Conservation (phyloP, 768 basidiomycete genomes). For the Sporobolomyces roseus region DNA sequence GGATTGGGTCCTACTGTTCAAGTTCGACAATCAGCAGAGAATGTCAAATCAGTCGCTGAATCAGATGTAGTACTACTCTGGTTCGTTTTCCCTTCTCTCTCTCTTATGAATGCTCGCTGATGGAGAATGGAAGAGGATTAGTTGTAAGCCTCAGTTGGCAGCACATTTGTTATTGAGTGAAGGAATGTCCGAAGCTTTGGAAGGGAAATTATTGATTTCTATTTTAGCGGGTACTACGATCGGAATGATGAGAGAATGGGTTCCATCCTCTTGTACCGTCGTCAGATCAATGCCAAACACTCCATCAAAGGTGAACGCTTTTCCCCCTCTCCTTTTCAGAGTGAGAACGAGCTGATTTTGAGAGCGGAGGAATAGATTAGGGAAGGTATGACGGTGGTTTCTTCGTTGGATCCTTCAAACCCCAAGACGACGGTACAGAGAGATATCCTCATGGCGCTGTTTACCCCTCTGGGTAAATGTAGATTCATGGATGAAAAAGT, state of each 20-base stretch:
- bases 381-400: constrained; percentile 96
- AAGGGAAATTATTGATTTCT: constrained; percentile 87
- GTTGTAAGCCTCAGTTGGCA: constrained; percentile 91
- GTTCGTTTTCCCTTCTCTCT: no score
- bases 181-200: constrained; percentile 77
- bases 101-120: no score
- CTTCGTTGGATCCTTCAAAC: constrained; percentile 59
- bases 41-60: constrained; percentile 65
- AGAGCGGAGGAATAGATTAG: constrained; percentile 64
- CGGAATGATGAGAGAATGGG: constrained; percentile 69
- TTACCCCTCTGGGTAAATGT: constrained; percentile 93
- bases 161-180: constrained; percentile 64
- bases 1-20: constrained; percentile 68
- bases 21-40: constrained; percentile 60
- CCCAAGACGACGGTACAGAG: constrained; percentile 60
- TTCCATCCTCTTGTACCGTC: constrained; percentile 70
- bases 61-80: constrained; percentile 83
- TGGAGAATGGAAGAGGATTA: no score
- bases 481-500: constrained; percentile 90
- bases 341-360: neutral
- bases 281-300: constrained; percentile 99
- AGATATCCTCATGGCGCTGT: constrained; percentile 79
- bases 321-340: neutral
- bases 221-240: constrained; percentile 97
- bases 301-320: constrained; percentile 73